Conservation (phyloP, 2,329 filamentous ascomycete species). For the Exutisphaerella laricina region DNA sequence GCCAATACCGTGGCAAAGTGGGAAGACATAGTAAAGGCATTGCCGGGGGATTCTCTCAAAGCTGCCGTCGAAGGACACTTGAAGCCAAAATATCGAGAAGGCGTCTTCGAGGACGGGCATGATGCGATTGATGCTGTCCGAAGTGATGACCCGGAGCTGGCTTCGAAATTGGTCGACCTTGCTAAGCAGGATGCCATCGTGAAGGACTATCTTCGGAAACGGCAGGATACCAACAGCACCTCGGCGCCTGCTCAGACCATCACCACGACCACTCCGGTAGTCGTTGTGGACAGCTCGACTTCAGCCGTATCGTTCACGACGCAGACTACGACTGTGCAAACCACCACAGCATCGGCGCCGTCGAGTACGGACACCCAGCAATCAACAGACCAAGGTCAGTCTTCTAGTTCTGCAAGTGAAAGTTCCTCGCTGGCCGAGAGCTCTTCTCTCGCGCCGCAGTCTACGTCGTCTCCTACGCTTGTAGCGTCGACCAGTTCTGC, state of each 20-base stretch:
- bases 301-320: constrained; percentile 24
- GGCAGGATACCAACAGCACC: constrained; percentile 32
- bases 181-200: constrained; percentile 44
- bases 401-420: constrained; percentile 12
- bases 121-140: constrained; percentile 59
- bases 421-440: constrained; percentile 5
- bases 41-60: constrained; percentile 59
- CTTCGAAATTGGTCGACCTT: constrained; percentile 58
- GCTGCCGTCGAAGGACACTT: constrained; percentile 60
- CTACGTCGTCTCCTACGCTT: constrained; percentile 1
- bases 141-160: constrained; percentile 55
- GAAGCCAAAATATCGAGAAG: constrained; percentile 60
- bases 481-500: constrained; percentile 10
- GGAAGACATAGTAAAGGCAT: constrained; percentile 50
- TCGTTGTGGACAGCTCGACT: constrained; percentile 26
- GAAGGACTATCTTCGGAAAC: constrained; percentile 39
- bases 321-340: constrained; percentile 14
- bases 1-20: constrained; percentile 36
- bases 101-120: constrained; percentile 61
- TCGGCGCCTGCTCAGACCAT: constrained; percentile 21
- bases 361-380: background rate
- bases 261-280: constrained; percentile 21
- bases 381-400: constrained; percentile 17
- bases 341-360: constrained; percentile 6
- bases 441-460: constrained; percentile 1